Evolutionary conservation across 2,329 filamentous ascomycete genomes (phyloP).

Genomic region (Chaetomium sp.): DNA sequence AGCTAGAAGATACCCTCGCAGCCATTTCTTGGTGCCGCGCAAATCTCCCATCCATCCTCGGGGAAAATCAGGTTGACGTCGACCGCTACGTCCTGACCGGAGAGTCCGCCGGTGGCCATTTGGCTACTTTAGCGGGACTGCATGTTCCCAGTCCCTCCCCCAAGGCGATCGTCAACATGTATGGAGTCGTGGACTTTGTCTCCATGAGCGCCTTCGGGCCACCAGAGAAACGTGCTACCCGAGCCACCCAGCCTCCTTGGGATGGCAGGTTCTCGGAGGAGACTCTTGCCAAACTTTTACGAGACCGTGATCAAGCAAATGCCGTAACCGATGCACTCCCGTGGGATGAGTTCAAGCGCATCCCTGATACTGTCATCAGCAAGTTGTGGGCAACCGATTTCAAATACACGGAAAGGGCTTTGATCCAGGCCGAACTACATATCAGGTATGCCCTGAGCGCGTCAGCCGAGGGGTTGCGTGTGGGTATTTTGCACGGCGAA

Average conservation of each 20-base stretch:
- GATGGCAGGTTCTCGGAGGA: constrained; percentile 18
- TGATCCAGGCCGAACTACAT: constrained; percentile 21
- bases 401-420: constrained; percentile 13
- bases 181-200: constrained; percentile 19
- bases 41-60: constrained; percentile 16
- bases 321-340: constrained; percentile 15
- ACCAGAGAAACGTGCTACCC: neutral
- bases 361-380: constrained; percentile 14
- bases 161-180: constrained; percentile 17
- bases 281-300: constrained; percentile 13
- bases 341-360: constrained; percentile 18
- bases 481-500: constrained; percentile 18
- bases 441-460: constrained; percentile 10
- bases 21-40: constrained; percentile 18
- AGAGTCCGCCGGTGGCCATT: constrained; percentile 21
- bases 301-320: constrained; percentile 16
- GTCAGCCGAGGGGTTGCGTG: constrained; percentile 5
- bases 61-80: constrained; percentile 15
- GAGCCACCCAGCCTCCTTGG: constrained; percentile 6
- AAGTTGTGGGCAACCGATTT: constrained; percentile 18
- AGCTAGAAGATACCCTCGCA: constrained; percentile 19
- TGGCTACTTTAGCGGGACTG: constrained; percentile 18
- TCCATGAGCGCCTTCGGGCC: constrained; percentile 7
- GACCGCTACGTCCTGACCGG: constrained; percentile 21
- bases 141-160: constrained; percentile 10